These are phyloP conservation scores for Yamadazyma atmosphaerica DNA, from an alignment of 1,139 yeast species.

Conservation along the genomic window DNA sequence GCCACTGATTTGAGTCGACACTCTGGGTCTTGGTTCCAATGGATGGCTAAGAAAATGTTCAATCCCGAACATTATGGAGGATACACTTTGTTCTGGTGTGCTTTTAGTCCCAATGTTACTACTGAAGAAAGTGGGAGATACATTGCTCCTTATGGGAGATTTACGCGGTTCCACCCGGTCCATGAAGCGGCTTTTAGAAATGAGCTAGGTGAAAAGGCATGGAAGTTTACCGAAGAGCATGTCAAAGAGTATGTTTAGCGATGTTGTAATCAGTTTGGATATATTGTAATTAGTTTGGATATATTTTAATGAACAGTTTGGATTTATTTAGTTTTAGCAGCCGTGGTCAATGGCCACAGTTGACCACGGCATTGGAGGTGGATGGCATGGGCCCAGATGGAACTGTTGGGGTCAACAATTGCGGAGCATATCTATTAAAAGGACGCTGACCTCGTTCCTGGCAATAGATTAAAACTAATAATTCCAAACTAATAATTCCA, in stretches of 20 bases:
- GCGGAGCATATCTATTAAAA: no score
- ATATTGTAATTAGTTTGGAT: no score
- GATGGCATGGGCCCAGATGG: no score
- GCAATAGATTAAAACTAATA: no score
- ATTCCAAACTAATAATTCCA: no score
- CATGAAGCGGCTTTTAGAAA: neutral
- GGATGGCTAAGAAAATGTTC: conserved; percentile 1
- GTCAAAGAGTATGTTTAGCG: conserved; percentile 1
- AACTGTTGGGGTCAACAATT: no score
- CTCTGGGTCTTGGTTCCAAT: neutral
- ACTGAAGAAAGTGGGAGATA: conserved; percentile 10
- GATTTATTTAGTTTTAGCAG: no score
- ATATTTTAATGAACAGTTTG: no score
- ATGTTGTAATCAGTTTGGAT: neutral
- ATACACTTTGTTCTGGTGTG: conserved; percentile 24
- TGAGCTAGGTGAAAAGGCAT: conserved; percentile 2
- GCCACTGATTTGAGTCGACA: conserved; percentile 40
- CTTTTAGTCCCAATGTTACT: conserved; percentile 19
- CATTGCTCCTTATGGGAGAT: conserved; percentile 7
- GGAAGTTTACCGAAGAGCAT: conserved; percentile 2
- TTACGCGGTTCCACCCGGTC: neutral
- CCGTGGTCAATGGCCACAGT: no score
- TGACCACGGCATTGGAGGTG: no score
- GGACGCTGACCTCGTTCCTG: no score
- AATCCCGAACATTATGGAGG: conserved; percentile 21